Evolutionary conservation across 1,284 basidiomycete species (phyloP).

Genomic region (Volvariella volvacea): DNA sequence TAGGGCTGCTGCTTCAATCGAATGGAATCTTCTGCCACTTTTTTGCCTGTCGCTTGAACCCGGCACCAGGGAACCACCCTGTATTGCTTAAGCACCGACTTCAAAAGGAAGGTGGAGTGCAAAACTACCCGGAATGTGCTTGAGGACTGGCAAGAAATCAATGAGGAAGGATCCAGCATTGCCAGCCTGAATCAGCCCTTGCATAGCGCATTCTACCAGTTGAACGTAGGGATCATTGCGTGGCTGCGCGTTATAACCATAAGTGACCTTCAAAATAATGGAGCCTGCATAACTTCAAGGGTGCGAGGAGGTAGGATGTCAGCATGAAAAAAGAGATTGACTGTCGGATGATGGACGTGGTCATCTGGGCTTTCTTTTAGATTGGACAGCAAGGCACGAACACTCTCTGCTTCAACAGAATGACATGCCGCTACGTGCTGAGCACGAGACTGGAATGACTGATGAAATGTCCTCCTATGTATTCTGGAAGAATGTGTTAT

Average conservation of each 20-base stretch:
- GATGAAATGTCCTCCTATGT: no score
- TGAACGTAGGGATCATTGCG: slow-evolving; percentile 5
- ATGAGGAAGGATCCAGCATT: slow-evolving; percentile 5
- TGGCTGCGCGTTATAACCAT: slow-evolving; percentile 6
- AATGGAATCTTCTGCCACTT: slow-evolving; percentile 4
- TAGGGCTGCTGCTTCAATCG: not conserved
- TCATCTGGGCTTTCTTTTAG: no score
- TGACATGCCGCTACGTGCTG: no score
- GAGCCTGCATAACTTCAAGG: slow-evolving; percentile 4
- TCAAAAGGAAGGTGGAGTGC: not conserved
- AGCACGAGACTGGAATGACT: no score
- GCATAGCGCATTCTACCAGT: slow-evolving; percentile 1
- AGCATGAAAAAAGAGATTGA: no score
- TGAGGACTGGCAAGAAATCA: slow-evolving; percentile 6
- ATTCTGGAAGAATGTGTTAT: no score
- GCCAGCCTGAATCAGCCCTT: slow-evolving; percentile 2
- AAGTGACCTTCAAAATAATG: slow-evolving; percentile 4
- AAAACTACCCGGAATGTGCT: slow-evolving; percentile 5
- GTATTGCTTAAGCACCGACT: not conserved
- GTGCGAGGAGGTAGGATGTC: no score
- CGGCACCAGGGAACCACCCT: slow-evolving; percentile 14
- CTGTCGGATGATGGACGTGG: no score
- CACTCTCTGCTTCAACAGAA: no score
- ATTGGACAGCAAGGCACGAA: no score
- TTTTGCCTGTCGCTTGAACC: slow-evolving; percentile 10